Percentiles rank a stretch among this genome's conserved stretches.
These are phyloP conservation scores for Yamadazyma spencermartinsiae DNA, from an alignment of 1,139 yeast species.

Conservation along the genomic window DNA sequence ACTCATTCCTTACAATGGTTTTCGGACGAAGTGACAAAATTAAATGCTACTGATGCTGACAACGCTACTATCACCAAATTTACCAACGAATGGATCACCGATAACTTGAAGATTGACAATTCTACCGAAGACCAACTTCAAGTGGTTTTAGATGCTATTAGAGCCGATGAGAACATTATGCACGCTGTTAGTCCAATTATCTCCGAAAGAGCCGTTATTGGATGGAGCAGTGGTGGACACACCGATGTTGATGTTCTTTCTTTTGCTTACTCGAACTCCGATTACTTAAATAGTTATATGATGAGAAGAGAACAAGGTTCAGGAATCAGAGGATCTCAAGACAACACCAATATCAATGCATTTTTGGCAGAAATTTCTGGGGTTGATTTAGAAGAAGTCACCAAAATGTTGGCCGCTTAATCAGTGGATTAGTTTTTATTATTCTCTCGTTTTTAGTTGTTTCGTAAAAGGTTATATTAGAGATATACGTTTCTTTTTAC, in stretches of 20 bases:
- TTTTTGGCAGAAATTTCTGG: constrained; percentile 63
- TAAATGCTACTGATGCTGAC: constrained; percentile 25
- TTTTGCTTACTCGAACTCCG: constrained; percentile 67
- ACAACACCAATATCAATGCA: constrained; percentile 77
- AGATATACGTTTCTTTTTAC: too few species aligned
- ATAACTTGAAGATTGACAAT: constrained; percentile 63
- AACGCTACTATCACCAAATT: constrained; percentile 37
- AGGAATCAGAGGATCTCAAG: constrained; percentile 72
- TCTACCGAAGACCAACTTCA: constrained; percentile 51
- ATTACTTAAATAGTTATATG: constrained; percentile 37
- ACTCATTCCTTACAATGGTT: constrained; percentile 73
- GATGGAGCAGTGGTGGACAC: constrained; percentile 92
- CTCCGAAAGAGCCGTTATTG: constrained; percentile 71
- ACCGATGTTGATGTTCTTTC: constrained; percentile 88
- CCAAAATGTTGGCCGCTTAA: constrained; percentile 22
- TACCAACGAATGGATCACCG: constrained; percentile 49
- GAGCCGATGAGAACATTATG: constrained; percentile 12
- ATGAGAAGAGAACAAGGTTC: constrained; percentile 29
- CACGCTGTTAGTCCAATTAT: constrained; percentile 42
- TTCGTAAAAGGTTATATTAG: background rate
- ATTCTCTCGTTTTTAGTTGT: background rate
- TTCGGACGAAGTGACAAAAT: constrained; percentile 29
- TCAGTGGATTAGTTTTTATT: background rate
- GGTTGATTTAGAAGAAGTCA: constrained; percentile 51
- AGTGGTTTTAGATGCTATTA: constrained; percentile 21